Evolutionary conservation across 192 early-diverging fungal genomes (phyloP), one percentile per base, ranked within the genome.

Genomic region (Umbelopsis ramanniana): DNA sequence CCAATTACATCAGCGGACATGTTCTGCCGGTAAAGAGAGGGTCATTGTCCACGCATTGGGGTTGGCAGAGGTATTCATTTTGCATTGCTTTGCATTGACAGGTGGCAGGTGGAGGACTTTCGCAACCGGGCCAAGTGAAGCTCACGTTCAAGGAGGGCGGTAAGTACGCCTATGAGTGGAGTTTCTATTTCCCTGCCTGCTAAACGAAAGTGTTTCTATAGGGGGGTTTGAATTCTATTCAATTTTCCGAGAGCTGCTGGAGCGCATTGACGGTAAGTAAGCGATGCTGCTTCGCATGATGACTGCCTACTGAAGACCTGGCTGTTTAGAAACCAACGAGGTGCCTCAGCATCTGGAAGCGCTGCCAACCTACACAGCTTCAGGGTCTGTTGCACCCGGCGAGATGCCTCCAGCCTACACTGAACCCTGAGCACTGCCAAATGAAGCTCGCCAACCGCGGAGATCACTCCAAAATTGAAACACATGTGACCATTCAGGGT

Each of bases 221-320:
- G 69, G 86, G 17, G 86, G 86, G 12, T 88, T 87, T 72, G 84
- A 88, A 57, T 88, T 88, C 57, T 74, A 69, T 23, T 69, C 66
- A 19, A 68, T 72, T 35, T 79, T 70, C 24, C 69, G 67, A 26
- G 46, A 72, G n/a, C 37, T 80, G n/a, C 69, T 80, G n/a, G 50
- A 74, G 8, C 71, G 81, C 33, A 46, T 82, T n/a, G 63, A 57
- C 24, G 81, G 81, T 82, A 75, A 72, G n/a, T n/a, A n/a, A n/a
- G n/a, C n/a, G n/a, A n/a, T n/a, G n/a, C n/a, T n/a, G n/a, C n/a
- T n/a, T n/a, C n/a, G n/a, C n/a, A n/a, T n/a, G n/a, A n/a, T n/a
- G n/a, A n/a, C n/a, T n/a, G n/a, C n/a, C n/a, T n/a, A n/a, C n/a
- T n/a, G n/a, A n/a, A n/a, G n/a, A n/a, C n/a, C n/a, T n/a, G n/a